A percentile compares a stretch with the other conserved stretches of the same genome.
phyloP scores from a whole-genome alignment of 1,284 basidiomycete genomes.

The Trichosporon coremiiforme region DNA sequence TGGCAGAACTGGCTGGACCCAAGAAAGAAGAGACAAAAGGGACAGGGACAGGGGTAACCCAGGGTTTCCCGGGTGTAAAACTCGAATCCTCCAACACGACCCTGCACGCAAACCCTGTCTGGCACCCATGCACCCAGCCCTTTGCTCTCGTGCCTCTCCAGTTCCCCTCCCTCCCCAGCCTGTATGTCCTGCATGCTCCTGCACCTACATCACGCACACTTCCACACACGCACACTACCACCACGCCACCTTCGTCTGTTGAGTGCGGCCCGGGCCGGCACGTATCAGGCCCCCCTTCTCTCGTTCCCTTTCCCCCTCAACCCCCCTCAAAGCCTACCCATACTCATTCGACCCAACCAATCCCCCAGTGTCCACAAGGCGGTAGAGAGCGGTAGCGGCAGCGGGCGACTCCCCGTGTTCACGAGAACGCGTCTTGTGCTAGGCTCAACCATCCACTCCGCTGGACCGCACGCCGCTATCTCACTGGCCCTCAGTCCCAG shows the following conservation, averaged over 20 bases:
- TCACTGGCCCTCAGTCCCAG: background rate
- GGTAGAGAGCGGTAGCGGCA: background rate
- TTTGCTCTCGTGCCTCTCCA: background rate
- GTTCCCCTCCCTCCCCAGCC: background rate
- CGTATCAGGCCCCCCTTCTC: background rate
- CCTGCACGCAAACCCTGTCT: background rate
- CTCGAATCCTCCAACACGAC: slow-evolving; percentile 4
- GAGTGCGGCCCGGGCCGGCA: slow-evolving; percentile 11
- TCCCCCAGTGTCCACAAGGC: background rate
- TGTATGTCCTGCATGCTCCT: background rate
- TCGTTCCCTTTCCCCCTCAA: background rate
- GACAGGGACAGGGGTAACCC: slow-evolving; percentile 15
- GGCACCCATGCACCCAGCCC: background rate
- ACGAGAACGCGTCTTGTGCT: slow-evolving; percentile 2
- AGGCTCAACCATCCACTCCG: background rate
- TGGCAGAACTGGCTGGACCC: slow-evolving; percentile 8
- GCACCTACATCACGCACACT: background rate
- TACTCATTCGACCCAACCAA: background rate
- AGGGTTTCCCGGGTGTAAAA: background rate
- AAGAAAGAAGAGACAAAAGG: slow-evolving; percentile 12
- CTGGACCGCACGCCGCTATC: background rate
- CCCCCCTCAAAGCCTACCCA: slow-evolving; percentile 7
- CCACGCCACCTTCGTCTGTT: background rate
- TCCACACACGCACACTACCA: background rate
- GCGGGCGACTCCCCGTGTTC: slow-evolving; percentile 12